These are phyloP conservation scores for Davidsoniella australis DNA, from an alignment of 2,329 filamentous ascomycete genomes.

Conservation along the genomic window DNA sequence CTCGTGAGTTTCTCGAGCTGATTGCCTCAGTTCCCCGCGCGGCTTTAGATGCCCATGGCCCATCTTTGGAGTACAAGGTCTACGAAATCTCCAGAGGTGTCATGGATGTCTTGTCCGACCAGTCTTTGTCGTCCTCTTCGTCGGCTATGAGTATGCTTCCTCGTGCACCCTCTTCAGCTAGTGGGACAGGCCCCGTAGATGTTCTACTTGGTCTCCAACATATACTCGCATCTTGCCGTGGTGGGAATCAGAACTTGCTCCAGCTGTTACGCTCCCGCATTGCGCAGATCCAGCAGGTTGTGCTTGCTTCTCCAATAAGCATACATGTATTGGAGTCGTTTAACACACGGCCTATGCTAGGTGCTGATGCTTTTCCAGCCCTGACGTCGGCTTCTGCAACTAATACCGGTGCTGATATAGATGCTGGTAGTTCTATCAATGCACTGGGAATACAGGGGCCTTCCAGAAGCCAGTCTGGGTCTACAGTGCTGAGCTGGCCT, in stretches of 20 bases:
- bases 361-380: no score
- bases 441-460: not conserved
- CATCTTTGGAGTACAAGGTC: slow-evolving; percentile 31
- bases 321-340: not conserved
- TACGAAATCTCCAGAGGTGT: slow-evolving; percentile 30
- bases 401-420: not conserved
- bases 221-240: slow-evolving; percentile 25
- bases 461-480: not conserved
- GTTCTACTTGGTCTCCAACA: slow-evolving; percentile 23
- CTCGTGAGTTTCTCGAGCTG: slow-evolving; percentile 27
- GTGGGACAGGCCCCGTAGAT: slow-evolving; percentile 18
- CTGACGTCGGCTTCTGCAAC: not conserved
- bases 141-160: not conserved
- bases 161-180: not conserved
- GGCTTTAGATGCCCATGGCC: slow-evolving; percentile 32
- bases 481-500: not conserved
- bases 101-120: slow-evolving; percentile 22
- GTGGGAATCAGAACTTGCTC: slow-evolving; percentile 25
- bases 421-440: not conserved
- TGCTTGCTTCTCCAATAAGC: not conserved
- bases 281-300: slow-evolving; percentile 13
- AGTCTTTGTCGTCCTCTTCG: not conserved
- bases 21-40: slow-evolving; percentile 27
- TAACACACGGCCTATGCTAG: no score
- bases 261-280: slow-evolving; percentile 20